A percentile compares a stretch with the other conserved stretches of the same genome.
Conservation (phyloP, 116 monocot species). For the Phalaenopsis hybrid region DNA sequence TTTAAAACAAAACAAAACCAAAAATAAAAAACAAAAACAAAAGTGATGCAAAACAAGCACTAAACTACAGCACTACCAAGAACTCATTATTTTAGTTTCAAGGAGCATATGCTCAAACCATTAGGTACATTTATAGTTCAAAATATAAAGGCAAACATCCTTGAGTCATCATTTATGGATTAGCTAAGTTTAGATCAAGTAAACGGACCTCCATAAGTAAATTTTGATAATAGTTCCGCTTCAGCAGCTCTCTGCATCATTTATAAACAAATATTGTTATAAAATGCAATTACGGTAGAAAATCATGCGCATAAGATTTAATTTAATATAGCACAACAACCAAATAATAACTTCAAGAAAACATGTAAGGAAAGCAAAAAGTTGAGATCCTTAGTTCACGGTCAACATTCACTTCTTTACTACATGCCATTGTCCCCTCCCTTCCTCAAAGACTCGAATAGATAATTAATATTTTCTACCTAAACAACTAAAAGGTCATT, state of each 20-base stretch:
- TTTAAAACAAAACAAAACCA: too few species aligned
- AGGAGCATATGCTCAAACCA: neutral
- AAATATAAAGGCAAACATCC: neutral
- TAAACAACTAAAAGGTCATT: neutral
- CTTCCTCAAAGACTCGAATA: neutral
- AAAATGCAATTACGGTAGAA: neutral
- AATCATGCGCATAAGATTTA: neutral
- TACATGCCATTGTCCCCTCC: neutral
- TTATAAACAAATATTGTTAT: neutral
- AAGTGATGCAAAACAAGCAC: too few species aligned
- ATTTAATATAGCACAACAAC: neutral
- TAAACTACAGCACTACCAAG: neutral
- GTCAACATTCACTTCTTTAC: neutral
- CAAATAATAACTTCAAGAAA: neutral
- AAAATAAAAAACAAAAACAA: too few species aligned
- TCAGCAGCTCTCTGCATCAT: constrained; percentile 61
- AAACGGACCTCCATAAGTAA: constrained; percentile 60
- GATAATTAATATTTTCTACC: neutral
- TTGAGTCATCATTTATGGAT: neutral
- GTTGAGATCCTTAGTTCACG: neutral
- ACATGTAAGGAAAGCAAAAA: neutral
- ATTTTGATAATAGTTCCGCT: constrained; percentile 57
- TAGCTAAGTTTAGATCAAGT: neutral
- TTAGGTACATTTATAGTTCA: neutral
- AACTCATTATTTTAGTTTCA: neutral